Evolutionary conservation across 345 rosid species (phyloP).

Genomic region (Eutrema heterophyllum): DNA sequence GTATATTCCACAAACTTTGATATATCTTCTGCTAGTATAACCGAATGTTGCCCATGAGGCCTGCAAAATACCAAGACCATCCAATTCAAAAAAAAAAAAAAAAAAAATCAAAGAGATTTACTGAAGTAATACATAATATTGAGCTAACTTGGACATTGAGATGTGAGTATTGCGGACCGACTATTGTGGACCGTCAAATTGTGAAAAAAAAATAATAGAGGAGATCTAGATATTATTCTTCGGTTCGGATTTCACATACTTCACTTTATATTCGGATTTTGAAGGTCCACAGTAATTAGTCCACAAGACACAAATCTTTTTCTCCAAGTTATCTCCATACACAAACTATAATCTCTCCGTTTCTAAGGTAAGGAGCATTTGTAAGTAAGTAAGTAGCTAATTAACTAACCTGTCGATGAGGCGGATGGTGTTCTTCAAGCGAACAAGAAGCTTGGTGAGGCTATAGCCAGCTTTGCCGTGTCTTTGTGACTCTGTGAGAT

Average conservation of each 20-base stretch:
- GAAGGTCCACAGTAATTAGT: too few species aligned
- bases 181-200: too few species aligned
- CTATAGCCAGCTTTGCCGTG: slow-evolving; percentile 92
- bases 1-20: slow-evolving; percentile 49
- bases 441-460: slow-evolving; percentile 84
- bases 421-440: slow-evolving; percentile 72
- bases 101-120: background rate
- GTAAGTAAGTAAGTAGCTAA: slow-evolving; percentile 24
- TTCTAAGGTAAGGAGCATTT: background rate
- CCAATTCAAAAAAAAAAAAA: too few species aligned
- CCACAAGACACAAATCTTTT: background rate
- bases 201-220: too few species aligned
- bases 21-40: slow-evolving; percentile 74
- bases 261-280: too few species aligned
- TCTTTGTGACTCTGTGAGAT: slow-evolving; percentile 93
- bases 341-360: background rate
- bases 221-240: too few species aligned
- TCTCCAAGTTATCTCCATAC: background rate
- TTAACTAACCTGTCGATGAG: slow-evolving; percentile 75
- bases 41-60: slow-evolving; percentile 94
- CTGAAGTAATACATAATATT: background rate
- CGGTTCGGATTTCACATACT: too few species aligned
- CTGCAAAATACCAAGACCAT: slow-evolving; percentile 30
- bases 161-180: too few species aligned
- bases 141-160: too few species aligned